Evolutionary conservation across 2,329 filamentous ascomycete genomes (phyloP), one percentile per base, ranked within the genome.

Genomic region (Botrytis tulipae): DNA sequence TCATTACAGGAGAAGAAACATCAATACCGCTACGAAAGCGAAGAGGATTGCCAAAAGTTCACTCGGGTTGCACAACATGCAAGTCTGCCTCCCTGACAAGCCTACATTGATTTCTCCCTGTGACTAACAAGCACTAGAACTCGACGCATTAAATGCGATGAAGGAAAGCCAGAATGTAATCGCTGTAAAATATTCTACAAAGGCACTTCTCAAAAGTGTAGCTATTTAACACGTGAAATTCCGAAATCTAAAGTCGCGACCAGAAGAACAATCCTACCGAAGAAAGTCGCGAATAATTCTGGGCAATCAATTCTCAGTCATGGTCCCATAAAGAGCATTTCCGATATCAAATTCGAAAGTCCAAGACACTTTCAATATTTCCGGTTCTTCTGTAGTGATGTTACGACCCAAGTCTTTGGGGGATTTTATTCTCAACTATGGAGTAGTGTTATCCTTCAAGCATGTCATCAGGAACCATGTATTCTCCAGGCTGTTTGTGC

Each of bases 61-160:
- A 72, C 32, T 46, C 61, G 10, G 70, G 70, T 8, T 72, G 70
- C 37, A 57, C 42, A 57, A 68, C 70, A 12, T 72, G 62, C 70
- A 72, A 72, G 70, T 72, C n/a, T 44, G 66, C 20, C 35, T 69
- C 66, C 35, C 48, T 25, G n/a, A 57, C 10, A 22, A 32, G 37
- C 29, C 35, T 69, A 32, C 18, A 57, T 57, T 29, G 6, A 12
- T 4, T 12, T 25, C 14, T 4, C 35, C 20, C 35, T 25, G 22
- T n/a, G 25, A 10, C 65, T 68, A 37, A 68, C 48, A 40, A 14
- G 20, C 25, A 57, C 46, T 7, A 68, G 70, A 67, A 37, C 46
- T 40, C 70, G 70, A 67, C 48, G 61, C 35, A 72, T 72, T 29
- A 72, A 72, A 57, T 72, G 70, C 42, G 70, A 72, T 48, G 70